These are phyloP conservation scores for Saccharomyces hybrid DNA, from an alignment of 1,139 yeast genomes.

Conservation along the genomic window DNA sequence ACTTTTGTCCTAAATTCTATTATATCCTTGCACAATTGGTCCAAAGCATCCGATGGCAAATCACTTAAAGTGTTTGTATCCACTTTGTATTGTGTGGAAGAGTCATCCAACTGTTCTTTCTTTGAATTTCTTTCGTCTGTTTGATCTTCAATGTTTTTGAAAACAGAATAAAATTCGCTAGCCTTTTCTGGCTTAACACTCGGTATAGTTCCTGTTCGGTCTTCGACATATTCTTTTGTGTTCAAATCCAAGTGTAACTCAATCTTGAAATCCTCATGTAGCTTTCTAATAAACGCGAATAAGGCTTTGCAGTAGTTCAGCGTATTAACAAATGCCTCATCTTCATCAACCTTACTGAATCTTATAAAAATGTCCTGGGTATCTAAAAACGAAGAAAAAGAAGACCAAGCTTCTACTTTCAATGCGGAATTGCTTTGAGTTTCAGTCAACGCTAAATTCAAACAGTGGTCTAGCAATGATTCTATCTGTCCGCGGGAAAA, in stretches of 20 bases:
- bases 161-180: not conserved
- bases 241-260: slow-evolving; percentile 18
- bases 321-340: slow-evolving; percentile 4
- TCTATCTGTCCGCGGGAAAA: not conserved
- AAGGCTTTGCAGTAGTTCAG: slow-evolving; percentile 3
- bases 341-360: slow-evolving; percentile 7
- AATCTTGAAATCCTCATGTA: slow-evolving; percentile 3
- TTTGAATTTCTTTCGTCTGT: slow-evolving; percentile 3
- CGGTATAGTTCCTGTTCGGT: slow-evolving; percentile 2
- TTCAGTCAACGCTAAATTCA: not conserved
- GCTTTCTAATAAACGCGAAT: not conserved
- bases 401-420: slow-evolving; percentile 8
- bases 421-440: not conserved
- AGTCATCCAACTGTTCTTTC: slow-evolving; percentile 3
- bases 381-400: slow-evolving; percentile 11
- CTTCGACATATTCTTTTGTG: slow-evolving; percentile 15
- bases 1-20: slow-evolving; percentile 58
- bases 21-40: slow-evolving; percentile 52
- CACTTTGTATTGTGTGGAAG: slow-evolving; percentile 40
- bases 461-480: not conserved
- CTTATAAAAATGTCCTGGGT: slow-evolving; percentile 19
- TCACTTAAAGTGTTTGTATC: slow-evolving; percentile 56
- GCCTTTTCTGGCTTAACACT: slow-evolving; percentile 5
- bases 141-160: not conserved
- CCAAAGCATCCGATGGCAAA: slow-evolving; percentile 52